Base-by-base conservation (phyloP, 1,284 basidiomycete genomes). In the Tylopilus sp. region DNA sequence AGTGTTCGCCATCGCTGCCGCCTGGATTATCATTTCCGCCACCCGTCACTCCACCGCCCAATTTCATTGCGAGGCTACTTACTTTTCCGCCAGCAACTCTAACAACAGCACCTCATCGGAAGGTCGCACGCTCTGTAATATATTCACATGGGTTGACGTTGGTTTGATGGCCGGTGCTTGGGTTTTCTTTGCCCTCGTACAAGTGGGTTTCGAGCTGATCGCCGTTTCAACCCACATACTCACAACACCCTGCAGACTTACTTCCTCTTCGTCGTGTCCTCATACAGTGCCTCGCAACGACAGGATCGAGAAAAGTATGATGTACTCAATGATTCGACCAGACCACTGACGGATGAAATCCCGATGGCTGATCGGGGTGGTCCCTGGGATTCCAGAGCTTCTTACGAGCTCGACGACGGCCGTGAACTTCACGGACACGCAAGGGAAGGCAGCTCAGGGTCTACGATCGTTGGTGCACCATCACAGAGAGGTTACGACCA, bases 61-160 rank as follows among this genome's bases (percentile, higher is more conserved):
- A 57, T 59, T 73, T 0, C 74, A 75, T 7, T 97, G 93, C 66
- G 68, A 85, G 52, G 60, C 63, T 4, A 71, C 78, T 44, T 90
- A 84, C 73, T 88, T 84, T 58, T 55, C 59, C 18, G 59, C 55
- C 48, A 56, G 67, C 23, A 69, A 72, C 11, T 63, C 68, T 30
- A 49, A 47, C 12, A 49, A 65, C 38, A 55, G 67, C 11, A 71
- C 70, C 3, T 66, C 74, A 37, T 69, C 73, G 31, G 80, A 88
- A 66, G 84, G 79, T 8, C 67, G 82, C 40, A 82, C 77, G 1
- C 73, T 96, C 15, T 96, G 93, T 70, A 76, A 85, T 44, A 86
- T 94, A 46, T 93, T 96, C 63, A 76, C 91, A 7, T 96, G 91
- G 91, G 87, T 90, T 6, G 87, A 90, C 62, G 73, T 96, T n/a